Evolutionary conservation across 768 basidiomycete genomes (phyloP).

Genomic region (Gyrodon lividus): DNA sequence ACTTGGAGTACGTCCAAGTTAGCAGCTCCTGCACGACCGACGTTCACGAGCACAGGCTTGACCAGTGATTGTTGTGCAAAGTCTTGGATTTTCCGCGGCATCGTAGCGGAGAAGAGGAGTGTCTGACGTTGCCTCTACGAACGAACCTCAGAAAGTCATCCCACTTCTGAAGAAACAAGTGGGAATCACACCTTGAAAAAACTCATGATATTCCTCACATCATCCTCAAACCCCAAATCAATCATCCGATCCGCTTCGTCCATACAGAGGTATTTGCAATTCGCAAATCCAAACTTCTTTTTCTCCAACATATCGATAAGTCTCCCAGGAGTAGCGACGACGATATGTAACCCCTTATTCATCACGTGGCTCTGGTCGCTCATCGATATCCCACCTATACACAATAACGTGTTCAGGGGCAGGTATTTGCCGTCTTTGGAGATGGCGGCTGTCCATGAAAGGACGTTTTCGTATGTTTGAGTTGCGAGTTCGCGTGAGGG

Average conservation of each 20-base stretch:
- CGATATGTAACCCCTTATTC: conserved; percentile 89
- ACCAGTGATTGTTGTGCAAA: conserved; percentile 98
- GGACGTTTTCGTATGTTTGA: conserved; percentile 94
- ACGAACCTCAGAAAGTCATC: conserved; percentile 5
- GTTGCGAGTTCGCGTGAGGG: conserved; percentile 95
- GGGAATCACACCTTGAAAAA: conserved; percentile 79
- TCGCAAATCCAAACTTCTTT: conserved; percentile 86
- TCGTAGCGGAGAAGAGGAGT: conserved; percentile 95
- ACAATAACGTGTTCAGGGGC: conserved; percentile 81
- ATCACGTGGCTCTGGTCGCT: conserved; percentile 92
- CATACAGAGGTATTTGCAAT: conserved; percentile 97
- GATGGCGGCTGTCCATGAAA: conserved; percentile 81
- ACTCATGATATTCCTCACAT: conserved; percentile 98
- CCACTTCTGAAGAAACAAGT: neutral
- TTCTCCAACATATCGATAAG: conserved; percentile 99
- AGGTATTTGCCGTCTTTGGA: conserved; percentile 83
- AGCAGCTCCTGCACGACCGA: conserved; percentile 96
- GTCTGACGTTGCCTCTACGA: conserved; percentile 92
- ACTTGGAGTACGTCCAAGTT: conserved; percentile 95
- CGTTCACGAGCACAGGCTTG: conserved; percentile 92
- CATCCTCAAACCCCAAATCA: conserved; percentile 97
- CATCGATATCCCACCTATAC: conserved; percentile 99
- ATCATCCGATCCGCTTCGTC: conserved; percentile 99
- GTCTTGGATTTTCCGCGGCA: conserved; percentile 98
- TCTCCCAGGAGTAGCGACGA: conserved; percentile 95